Conservation (phyloP, 2,329 filamentous ascomycete species). For the Clathrospora elynae region DNA sequence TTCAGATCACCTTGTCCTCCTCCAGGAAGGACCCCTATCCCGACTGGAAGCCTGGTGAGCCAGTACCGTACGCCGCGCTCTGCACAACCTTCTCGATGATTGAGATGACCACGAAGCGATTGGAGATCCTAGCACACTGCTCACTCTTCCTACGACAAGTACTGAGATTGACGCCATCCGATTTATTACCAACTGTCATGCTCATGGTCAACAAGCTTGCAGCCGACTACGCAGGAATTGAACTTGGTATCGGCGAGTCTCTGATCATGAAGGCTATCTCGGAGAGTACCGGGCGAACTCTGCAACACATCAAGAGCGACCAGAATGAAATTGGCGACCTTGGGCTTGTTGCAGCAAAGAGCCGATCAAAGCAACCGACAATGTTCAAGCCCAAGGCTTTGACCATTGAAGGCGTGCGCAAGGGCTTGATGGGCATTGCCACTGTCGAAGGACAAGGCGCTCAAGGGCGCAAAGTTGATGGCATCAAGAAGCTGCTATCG, state of each 20-base stretch:
- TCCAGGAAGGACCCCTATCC: constrained; percentile 82
- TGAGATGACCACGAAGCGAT: constrained; percentile 89
- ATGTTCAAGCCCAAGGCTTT: constrained; percentile 98
- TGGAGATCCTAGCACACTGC: constrained; percentile 87
- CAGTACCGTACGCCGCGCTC: constrained; percentile 91
- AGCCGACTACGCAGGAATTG: constrained; percentile 93
- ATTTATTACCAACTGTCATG: constrained; percentile 84
- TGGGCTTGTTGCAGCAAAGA: constrained; percentile 92
- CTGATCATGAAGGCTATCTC: constrained; percentile 99
- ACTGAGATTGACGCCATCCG: constrained; percentile 84
- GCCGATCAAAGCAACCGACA: constrained; percentile 89
- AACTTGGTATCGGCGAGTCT: constrained; percentile 97
- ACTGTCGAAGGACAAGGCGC: constrained; percentile 84
- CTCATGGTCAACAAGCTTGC: constrained; percentile 99
- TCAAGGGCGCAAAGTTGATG: constrained; percentile 87
- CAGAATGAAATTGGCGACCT: constrained; percentile 97
- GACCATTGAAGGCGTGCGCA: constrained; percentile 83
- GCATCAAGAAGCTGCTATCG: constrained; percentile 95
- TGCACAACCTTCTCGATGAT: constrained; percentile 94
- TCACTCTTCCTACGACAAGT: constrained; percentile 91
- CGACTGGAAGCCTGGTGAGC: constrained; percentile 87
- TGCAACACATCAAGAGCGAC: constrained; percentile 89
- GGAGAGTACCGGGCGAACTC: constrained; percentile 85
- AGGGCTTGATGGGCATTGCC: constrained; percentile 85
- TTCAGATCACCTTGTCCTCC: constrained; percentile 75